phyloP scores from a whole-genome alignment of 208 protist species.

The Acanthamoeba lenticulata region DNA sequence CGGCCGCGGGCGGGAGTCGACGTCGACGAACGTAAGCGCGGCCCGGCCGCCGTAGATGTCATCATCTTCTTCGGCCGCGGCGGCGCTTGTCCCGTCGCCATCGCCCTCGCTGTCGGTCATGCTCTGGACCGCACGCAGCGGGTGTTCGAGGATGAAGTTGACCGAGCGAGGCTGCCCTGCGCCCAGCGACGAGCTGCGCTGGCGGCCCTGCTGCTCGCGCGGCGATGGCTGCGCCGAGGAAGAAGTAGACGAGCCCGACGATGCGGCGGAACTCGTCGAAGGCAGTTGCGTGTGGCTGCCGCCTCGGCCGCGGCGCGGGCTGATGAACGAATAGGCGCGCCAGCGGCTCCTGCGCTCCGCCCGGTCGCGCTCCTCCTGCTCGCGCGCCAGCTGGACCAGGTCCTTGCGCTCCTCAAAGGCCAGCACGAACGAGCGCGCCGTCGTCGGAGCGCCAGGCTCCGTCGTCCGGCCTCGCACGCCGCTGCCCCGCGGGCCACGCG shows the following conservation, averaged over 20 bases:
- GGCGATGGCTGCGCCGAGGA: background rate
- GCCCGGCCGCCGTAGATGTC: constrained; percentile 1
- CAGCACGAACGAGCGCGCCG: constrained; percentile 1
- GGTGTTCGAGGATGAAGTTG: background rate
- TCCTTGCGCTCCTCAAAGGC: constrained; percentile 47
- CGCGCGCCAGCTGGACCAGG: background rate
- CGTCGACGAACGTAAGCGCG: background rate
- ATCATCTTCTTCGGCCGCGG: background rate
- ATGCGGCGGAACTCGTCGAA: background rate
- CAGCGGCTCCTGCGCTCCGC: background rate
- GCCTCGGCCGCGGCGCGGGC: background rate
- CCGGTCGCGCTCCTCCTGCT: background rate
- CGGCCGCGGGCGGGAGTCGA: background rate
- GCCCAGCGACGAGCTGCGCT: constrained; percentile 1
- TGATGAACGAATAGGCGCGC: constrained; percentile 26
- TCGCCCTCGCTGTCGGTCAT: background rate
- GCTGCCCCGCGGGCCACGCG: background rate
- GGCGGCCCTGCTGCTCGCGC: background rate
- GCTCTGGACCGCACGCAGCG: background rate
- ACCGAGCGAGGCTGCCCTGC: background rate
- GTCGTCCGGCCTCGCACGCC: background rate
- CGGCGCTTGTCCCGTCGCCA: background rate
- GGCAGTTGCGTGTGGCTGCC: background rate
- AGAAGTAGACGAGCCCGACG: background rate
- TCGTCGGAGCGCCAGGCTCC: no score